phyloP scores from a whole-genome alignment of 2,329 filamentous ascomycete species.

The Calonectria multiphialidica region DNA sequence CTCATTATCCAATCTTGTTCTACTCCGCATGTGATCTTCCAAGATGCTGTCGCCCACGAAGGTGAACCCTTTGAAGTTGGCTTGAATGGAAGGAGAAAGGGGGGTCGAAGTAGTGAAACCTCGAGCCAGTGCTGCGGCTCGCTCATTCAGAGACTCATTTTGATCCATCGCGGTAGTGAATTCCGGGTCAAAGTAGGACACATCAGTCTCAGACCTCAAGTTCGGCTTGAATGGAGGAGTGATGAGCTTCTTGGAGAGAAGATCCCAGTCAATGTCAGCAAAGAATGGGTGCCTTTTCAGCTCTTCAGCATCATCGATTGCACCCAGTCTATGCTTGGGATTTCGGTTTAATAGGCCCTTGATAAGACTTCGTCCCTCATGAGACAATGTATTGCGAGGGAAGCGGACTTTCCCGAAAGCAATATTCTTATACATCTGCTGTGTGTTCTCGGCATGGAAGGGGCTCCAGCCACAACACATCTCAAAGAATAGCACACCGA shows the following conservation, averaged over 20 bases:
- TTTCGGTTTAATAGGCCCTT: neutral
- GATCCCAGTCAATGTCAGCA: neutral
- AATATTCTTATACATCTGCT: neutral
- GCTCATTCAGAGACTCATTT: neutral
- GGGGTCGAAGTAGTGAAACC: neutral
- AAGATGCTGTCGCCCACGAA: neutral
- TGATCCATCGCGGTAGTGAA: neutral
- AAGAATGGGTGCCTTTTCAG: neutral
- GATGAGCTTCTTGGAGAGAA: neutral
- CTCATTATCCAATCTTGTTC: neutral
- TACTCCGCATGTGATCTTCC: neutral
- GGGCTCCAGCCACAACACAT: conserved; percentile 58
- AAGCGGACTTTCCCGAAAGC: neutral
- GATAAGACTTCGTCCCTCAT: neutral
- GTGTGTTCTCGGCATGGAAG: neutral
- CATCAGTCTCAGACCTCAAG: neutral
- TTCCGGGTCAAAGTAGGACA: neutral
- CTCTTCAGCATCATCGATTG: neutral
- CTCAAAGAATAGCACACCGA: neutral
- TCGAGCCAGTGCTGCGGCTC: neutral
- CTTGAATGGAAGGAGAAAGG: neutral
- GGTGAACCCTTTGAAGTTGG: neutral
- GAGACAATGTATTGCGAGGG: neutral
- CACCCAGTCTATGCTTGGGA: neutral
- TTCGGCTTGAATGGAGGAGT: neutral